Base-by-base conservation (phyloP, 257 asterid species). In the Vinca minor region DNA sequence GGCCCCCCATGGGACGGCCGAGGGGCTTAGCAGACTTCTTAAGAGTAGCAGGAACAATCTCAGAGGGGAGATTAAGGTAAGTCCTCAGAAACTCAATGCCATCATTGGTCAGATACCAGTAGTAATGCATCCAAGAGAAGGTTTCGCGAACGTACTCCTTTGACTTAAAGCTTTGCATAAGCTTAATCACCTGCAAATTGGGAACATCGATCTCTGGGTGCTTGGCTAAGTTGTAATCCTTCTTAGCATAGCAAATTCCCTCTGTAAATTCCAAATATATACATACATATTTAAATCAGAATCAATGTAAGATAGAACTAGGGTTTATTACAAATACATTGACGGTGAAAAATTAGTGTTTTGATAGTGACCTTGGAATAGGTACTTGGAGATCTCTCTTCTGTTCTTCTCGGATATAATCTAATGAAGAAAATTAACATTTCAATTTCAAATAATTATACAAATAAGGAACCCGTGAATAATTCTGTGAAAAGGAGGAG, bases 141-240 rank as follows among this genome's bases (percentile, higher is more conserved):
- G 98, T 91, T 83, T 91, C 98, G 0, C 94, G 84, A 1, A 91
- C 94, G 41, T 81, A 88, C 63, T 84, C 98, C 92, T 86, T 88
- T 0, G 98, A 91, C 48, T 91, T 91, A 78, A 91, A 87, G 76
- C 98, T 88, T 89, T 91, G 98, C 98, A 91, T 88, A 62, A 91
- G 85, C 94, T 91, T 91, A 63, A 91, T 91, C 45, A 91, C 96
- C 80, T 91, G 98, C 20, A 91, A 78, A 63, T 91, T 91, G 0
- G 98, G 98, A 0, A 88, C 98, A 70, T 91, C 96, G 35, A 91
- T 91, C 4, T 84, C 90, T 1, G 98, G 96, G 69, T 91, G 98
- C 79, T 91, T 91, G 13, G 95, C 82, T 72, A 91, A 65, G 67
- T 91, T 91, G 76, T 61, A 91, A 66, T 91, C 96, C 71, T 91